Base-by-base conservation (phyloP, 148 eudicot species). In the Suaeda aralocaspica region DNA sequence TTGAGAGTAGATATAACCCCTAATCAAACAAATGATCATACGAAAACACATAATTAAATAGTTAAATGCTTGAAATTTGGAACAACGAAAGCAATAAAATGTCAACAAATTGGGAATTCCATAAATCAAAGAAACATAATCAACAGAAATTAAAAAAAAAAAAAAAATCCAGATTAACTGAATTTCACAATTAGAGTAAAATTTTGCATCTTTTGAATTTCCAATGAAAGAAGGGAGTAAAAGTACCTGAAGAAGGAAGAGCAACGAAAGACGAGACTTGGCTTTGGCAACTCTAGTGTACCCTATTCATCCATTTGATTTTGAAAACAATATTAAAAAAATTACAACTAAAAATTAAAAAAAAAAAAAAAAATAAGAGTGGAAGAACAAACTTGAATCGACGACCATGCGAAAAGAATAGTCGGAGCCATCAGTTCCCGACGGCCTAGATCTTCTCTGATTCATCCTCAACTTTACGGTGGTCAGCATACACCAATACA, bases 341-440 rank as follows among this genome's bases (percentile, higher is more conserved):
- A 14, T 48, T 12, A 56, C 30, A 66, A 2, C 50, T 41, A 24
- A 60, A 36, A 60, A 59, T 24, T 24, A 19, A 10, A 55, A 9
- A 26, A 25, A 56, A 1, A 56, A 24, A 24, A n/a, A n/a, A 10
- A 56, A 48, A 22, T 22, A 16, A 49, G 41, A 66, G 8, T 7
- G 36, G 69, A 52, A 36, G 22, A 21, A 25, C 76, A 64, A 82
- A 87, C 92, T 84, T 42, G 87, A 84, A 69, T 93, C 97, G 34
- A 93, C 92, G 55, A 91, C 92, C 98, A 93, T 93, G 53, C 96
- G 91, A 59, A 80, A 93, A 25, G 98, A 91, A 76, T 73, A 93
- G 82, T 91, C 97, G 11, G 87, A 93, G 39, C 96, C 98, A 53
- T 93, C 98, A 8, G 96, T 93, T 76, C 98, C 98, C 4, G 84